Evolutionary conservation across 441 rosid species (phyloP).

Genomic region (Brassica hybrid): DNA sequence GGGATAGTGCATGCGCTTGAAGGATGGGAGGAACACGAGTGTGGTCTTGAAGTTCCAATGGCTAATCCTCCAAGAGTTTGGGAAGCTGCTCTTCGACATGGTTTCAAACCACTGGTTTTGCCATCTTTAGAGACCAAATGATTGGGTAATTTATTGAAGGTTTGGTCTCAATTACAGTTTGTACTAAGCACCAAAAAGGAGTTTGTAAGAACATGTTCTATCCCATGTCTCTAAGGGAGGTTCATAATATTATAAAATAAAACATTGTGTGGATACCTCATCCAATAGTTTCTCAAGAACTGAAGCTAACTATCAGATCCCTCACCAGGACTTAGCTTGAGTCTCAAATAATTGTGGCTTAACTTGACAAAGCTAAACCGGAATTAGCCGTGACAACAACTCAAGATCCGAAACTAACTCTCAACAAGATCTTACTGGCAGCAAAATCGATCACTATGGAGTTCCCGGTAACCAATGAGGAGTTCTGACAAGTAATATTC

Average conservation of each 20-base stretch:
- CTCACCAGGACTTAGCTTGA: background rate
- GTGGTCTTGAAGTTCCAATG: slow-evolving; percentile 28
- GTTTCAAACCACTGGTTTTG: slow-evolving; percentile 39
- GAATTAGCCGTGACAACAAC: slow-evolving; percentile 6
- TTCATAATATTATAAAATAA: too few species aligned
- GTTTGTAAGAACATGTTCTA: background rate
- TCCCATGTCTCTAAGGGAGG: background rate
- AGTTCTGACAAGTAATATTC: slow-evolving; percentile 22
- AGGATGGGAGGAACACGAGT: slow-evolving; percentile 52
- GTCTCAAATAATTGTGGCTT: background rate
- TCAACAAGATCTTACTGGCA: slow-evolving; percentile 14
- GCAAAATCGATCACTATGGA: slow-evolving; percentile 1
- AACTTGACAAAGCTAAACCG: background rate
- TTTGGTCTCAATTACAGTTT: too few species aligned
- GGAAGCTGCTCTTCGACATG: slow-evolving; percentile 46
- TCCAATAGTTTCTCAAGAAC: background rate
- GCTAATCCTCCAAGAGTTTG: slow-evolving; percentile 30
- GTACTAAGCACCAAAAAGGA: background rate
- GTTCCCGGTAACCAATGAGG: background rate
- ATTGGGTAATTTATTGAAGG: background rate
- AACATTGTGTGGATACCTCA: too few species aligned
- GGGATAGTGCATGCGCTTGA: slow-evolving; percentile 48
- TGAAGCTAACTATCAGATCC: background rate
- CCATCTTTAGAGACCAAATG: slow-evolving; percentile 26
- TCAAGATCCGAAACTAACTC: slow-evolving; percentile 26